phyloP scores from a whole-genome alignment of 139 green algal genomes.

The Dunaliella primolecta region DNA sequence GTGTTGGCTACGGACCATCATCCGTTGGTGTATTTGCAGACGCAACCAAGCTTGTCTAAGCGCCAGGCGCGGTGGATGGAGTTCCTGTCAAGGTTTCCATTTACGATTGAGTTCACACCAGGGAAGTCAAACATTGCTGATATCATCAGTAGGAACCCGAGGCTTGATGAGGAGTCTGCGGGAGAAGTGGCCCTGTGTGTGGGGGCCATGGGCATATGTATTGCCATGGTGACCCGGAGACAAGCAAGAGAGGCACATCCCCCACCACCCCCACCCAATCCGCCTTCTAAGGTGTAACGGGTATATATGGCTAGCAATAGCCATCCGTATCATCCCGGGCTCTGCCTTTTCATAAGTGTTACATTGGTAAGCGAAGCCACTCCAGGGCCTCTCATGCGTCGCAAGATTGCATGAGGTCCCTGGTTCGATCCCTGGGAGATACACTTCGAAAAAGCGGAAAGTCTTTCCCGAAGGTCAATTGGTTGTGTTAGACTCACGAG shows the following conservation, averaged over 20 bases:
- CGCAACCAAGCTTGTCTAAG: slow-evolving; percentile 4
- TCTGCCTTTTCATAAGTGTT: no score
- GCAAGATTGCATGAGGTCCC: no score
- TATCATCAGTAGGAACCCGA: slow-evolving; percentile 25
- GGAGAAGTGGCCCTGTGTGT: neutral
- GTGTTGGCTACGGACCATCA: slow-evolving; percentile 44
- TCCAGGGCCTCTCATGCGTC: no score
- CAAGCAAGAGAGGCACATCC: neutral
- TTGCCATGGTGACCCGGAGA: neutral
- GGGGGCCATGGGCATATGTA: neutral
- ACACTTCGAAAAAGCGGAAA: no score
- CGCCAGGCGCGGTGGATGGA: slow-evolving; percentile 28
- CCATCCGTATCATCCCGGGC: no score
- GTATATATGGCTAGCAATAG: no score
- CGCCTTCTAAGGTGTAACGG: no score
- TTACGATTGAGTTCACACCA: slow-evolving; percentile 29
- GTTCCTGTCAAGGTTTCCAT: slow-evolving; percentile 14
- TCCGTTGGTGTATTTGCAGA: slow-evolving; percentile 28
- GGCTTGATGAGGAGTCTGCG: neutral
- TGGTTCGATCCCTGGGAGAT: no score
- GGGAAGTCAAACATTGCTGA: slow-evolving; percentile 47
- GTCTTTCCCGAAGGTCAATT: no score
- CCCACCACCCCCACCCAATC: neutral
- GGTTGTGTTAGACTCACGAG: no score
- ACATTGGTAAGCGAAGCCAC: no score